Conservation (phyloP, 2,329 filamentous ascomycete genomes). For the Nemania diffusa region DNA sequence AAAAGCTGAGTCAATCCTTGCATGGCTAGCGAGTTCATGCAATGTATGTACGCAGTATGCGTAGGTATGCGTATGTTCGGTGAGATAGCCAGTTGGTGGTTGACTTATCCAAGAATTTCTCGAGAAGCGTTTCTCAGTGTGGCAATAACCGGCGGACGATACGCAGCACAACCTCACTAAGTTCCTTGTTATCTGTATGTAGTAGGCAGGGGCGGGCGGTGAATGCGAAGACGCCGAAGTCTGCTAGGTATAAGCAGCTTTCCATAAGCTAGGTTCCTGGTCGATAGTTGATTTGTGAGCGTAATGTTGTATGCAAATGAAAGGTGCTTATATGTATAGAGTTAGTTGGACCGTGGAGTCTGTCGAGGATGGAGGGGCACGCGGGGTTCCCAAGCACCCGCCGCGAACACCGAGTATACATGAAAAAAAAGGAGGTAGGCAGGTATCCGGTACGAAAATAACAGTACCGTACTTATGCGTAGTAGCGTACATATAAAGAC, state of each 20-base stretch:
- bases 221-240: background rate
- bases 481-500: background rate
- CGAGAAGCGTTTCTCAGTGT: background rate
- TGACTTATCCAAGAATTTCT: background rate
- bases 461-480: background rate
- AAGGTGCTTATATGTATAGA: background rate
- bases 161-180: background rate
- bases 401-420: background rate
- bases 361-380: constrained; percentile 33
- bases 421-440: background rate
- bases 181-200: background rate
- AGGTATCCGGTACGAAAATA: background rate
- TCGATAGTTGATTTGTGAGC: background rate
- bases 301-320: background rate
- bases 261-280: background rate
- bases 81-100: background rate
- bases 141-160: background rate
- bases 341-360: background rate
- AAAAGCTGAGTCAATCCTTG: constrained; percentile 16
- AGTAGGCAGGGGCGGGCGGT: background rate
- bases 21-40: constrained; percentile 16
- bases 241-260: background rate
- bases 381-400: constrained; percentile 40
- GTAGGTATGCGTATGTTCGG: background rate
- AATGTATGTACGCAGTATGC: constrained; percentile 9